A percentile compares a stretch with the other conserved stretches of the same genome.
These are phyloP conservation scores for Rhodocollybia butyracea DNA, from an alignment of 768 basidiomycete species.

Conservation along the genomic window DNA sequence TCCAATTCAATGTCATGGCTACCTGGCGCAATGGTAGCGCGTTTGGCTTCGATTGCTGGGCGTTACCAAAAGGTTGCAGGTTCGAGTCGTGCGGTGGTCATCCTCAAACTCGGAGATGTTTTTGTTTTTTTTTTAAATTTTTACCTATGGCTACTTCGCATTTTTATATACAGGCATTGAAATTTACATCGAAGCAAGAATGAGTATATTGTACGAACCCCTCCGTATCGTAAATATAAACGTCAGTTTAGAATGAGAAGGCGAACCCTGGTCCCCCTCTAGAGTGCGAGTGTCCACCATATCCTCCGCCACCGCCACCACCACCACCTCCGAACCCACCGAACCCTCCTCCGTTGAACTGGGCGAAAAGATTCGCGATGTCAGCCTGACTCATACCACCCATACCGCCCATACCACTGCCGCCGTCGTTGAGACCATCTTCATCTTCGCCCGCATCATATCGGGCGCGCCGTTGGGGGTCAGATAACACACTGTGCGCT, in stretches of 20 bases:
- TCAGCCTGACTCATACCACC: slow-evolving; percentile 30
- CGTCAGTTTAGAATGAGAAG: neutral
- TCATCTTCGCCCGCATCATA: slow-evolving; percentile 85
- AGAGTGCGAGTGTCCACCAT: neutral
- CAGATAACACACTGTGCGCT: slow-evolving; percentile 79
- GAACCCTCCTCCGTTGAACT: slow-evolving; percentile 7
- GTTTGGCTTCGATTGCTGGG: slow-evolving; percentile 83
- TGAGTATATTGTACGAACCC: too few species aligned
- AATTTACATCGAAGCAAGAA: too few species aligned
- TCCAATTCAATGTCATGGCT: too few species aligned
- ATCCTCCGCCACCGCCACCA: neutral
- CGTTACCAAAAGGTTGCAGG: slow-evolving; percentile 92
- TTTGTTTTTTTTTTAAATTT: too few species aligned
- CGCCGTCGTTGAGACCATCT: slow-evolving; percentile 21
- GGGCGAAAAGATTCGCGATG: slow-evolving; percentile 6
- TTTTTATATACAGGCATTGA: too few species aligned
- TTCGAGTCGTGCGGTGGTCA: slow-evolving; percentile 95
- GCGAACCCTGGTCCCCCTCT: neutral
- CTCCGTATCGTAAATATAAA: too few species aligned
- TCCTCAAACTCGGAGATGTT: too few species aligned
- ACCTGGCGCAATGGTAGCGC: slow-evolving; percentile 94
- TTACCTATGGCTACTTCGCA: too few species aligned
- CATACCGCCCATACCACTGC: slow-evolving; percentile 48
- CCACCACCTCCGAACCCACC: neutral
- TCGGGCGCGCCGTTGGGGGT: slow-evolving; percentile 64